Percentiles rank a stretch among this genome's conserved stretches.
Conservation (phyloP, 352 stramenopile genomes). For the Phytophthora pisi region DNA sequence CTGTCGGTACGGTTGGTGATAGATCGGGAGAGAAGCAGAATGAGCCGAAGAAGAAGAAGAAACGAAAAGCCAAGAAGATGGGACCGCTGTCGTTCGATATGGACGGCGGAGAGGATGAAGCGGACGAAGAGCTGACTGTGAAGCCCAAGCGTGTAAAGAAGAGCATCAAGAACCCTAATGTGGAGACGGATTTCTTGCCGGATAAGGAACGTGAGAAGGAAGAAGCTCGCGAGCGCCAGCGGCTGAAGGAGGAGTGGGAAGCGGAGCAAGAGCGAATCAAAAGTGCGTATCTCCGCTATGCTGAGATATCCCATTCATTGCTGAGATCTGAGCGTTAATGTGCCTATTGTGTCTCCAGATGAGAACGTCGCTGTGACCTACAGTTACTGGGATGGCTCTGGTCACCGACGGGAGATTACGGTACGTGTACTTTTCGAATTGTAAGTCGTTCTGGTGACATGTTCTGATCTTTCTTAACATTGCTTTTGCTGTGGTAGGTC, state of each 20-base stretch:
- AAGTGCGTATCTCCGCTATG: constrained; percentile 42
- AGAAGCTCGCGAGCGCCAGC: constrained; percentile 73
- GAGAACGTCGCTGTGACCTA: constrained; percentile 96
- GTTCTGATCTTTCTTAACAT: background rate
- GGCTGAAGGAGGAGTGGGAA: constrained; percentile 93
- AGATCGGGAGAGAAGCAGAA: constrained; percentile 41
- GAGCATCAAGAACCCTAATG: constrained; percentile 92
- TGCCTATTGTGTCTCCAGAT: constrained; percentile 36
- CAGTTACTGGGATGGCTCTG: constrained; percentile 98
- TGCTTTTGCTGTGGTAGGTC: constrained; percentile 40
- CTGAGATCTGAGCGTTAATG: background rate
- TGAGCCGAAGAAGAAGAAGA: constrained; percentile 67
- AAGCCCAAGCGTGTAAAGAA: constrained; percentile 58
- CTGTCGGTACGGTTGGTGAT: constrained; percentile 1
- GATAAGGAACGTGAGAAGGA: constrained; percentile 92
- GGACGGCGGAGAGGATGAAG: constrained; percentile 66
- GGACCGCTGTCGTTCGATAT: constrained; percentile 82
- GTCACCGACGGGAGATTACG: constrained; percentile 92
- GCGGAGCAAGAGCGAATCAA: constrained; percentile 94
- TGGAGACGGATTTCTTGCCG: constrained; percentile 95
- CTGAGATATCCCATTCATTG: background rate
- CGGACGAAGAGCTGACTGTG: constrained; percentile 30
- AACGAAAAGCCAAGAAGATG: constrained; percentile 82
- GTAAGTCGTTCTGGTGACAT: background rate
- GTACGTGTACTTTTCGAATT: constrained; percentile 39